Base-by-base conservation (phyloP, 495 filamentous ascomycete species). In the Parachaetomium inaequale region DNA sequence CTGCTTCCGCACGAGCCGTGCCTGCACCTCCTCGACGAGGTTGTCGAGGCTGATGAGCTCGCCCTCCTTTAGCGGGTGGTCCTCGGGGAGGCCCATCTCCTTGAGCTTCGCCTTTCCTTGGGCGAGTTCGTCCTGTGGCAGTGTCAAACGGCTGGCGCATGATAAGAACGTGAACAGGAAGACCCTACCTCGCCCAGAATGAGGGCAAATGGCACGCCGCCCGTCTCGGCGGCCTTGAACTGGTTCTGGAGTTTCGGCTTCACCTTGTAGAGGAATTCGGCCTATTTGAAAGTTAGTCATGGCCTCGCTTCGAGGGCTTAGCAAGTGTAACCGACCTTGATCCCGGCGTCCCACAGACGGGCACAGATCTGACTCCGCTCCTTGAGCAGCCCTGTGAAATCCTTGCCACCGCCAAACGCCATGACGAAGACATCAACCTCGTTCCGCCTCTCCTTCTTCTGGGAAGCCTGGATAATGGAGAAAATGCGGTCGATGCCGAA, bases 401-500 rank as follows among this genome's bases (percentile, higher is more conserved):
- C 88, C 76, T 93, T 96, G 82, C 85, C 75, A 32, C 90, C 89
- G 62, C 93, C 93, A 69, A 96, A 91, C 0, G 91, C 91, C 90
- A 97, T 96, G 64, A 97, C 86, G 75, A 83, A 96, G 55, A 89
- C 90, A 70, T 96, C 90, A 1, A 91, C 86, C 72, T 96, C 90
- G 52, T 87, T 85, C 51, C 70, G 70, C 55, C 70, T 70, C 65
- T 84, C 80, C 65, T 88, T 82, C 53, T 81, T 80, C 65, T 87
- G 81, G n/a, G 86, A 82, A 11, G 89, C 86, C 75, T 93, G 91
- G 38, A 85, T 91, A 74, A 97, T 90, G 51, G 88, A 90, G 77
- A 96, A 96, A 67, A 98, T 97, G 55, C 93, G 88, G 75, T 97
- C 93, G 21, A 96, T 89, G 55, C 93, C 93, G 73, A 97, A 96